A percentile compares a stretch with the other conserved stretches of the same genome.
These are phyloP conservation scores for Diaporthe caulivora DNA, from an alignment of 2,329 filamentous ascomycete genomes.

Conservation along the genomic window DNA sequence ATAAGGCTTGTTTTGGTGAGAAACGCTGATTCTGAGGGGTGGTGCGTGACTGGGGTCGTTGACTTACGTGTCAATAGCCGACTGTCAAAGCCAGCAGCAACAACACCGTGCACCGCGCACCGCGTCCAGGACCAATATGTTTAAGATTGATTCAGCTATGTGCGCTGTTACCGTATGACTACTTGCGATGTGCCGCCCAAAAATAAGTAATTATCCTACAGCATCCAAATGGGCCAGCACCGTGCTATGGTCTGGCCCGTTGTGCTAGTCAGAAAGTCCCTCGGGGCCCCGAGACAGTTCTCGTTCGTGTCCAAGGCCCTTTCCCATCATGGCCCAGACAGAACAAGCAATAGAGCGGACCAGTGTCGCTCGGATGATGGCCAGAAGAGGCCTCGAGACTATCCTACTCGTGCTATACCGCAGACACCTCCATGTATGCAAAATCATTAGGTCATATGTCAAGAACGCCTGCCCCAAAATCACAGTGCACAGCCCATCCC, in stretches of 20 bases:
- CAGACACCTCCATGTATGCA: conserved; percentile 28
- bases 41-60: no score
- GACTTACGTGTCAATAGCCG: neutral
- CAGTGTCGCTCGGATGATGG: neutral
- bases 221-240: neutral
- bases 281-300: neutral
- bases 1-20: no score
- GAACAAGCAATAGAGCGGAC: neutral
- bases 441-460: conserved; percentile 36
- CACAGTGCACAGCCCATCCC: conserved; percentile 26
- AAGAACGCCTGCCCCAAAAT: conserved; percentile 33
- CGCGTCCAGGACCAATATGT: conserved; percentile 13
- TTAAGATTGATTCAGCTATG: conserved; percentile 30
- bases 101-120: no score
- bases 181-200: conserved; percentile 2
- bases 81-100: no score
- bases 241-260: neutral
- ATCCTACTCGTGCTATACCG: conserved; percentile 22
- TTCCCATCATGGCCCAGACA: conserved; percentile 9
- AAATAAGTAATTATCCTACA: conserved; percentile 17
- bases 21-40: no score
- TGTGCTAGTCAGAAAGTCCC: neutral
- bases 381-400: conserved; percentile 8
- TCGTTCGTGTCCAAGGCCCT: neutral
- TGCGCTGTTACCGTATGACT: conserved; percentile 15